phyloP scores from a whole-genome alignment of 1,284 basidiomycete species.

The Erythrobasidium hasegawianum region DNA sequence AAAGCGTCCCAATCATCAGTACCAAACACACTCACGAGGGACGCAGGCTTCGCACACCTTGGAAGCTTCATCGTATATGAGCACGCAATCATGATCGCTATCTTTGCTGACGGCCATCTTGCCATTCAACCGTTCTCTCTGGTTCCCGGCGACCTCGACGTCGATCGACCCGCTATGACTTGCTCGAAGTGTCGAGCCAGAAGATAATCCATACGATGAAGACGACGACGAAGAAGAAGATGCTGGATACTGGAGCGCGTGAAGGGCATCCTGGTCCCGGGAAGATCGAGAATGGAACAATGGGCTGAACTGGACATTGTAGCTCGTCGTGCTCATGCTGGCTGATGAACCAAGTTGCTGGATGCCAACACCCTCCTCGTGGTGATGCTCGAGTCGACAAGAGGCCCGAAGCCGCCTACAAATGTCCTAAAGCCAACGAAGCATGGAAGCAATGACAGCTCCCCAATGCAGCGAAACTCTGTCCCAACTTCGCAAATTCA shows the following conservation, averaged over 20 bases:
- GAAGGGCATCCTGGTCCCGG: background rate
- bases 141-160: background rate
- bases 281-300: too few relatives aligned
- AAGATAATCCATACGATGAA: background rate
- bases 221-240: background rate
- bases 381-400: too few relatives aligned
- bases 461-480: too few relatives aligned
- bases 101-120: slow-evolving; percentile 3
- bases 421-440: too few relatives aligned
- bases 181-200: background rate
- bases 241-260: slow-evolving; percentile 3
- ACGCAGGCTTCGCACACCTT: slow-evolving; percentile 14
- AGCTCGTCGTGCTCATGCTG: too few relatives aligned
- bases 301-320: too few relatives aligned
- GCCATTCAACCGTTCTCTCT: background rate
- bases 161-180: background rate
- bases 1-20: background rate
- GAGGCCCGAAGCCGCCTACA: too few relatives aligned
- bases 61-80: slow-evolving; percentile 23
- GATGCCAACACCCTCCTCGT: too few relatives aligned
- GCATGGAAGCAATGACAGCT: too few relatives aligned
- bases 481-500: too few relatives aligned
- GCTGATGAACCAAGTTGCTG: too few relatives aligned
- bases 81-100: slow-evolving; percentile 15
- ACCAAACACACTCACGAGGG: too few relatives aligned